phyloP scores from a whole-genome alignment of 176 grass and related monocot genomes.

The Alloteropsis semialata region DNA sequence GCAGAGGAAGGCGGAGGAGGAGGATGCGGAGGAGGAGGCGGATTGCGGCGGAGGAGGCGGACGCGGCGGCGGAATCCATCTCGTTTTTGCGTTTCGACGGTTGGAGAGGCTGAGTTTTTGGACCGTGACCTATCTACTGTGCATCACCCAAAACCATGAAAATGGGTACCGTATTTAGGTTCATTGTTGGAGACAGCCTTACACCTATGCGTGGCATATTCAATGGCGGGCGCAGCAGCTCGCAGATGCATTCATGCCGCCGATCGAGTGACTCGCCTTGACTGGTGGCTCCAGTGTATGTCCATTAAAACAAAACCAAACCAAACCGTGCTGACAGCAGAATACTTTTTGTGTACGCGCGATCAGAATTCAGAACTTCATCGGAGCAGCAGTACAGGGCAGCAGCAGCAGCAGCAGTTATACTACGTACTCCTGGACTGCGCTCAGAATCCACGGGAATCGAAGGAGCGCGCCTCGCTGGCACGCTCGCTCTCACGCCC shows the following conservation, averaged over 20 bases:
- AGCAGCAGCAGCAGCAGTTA: background rate
- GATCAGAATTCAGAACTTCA: background rate
- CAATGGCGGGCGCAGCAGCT: background rate
- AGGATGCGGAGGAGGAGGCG: too few species aligned
- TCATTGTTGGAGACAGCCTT: background rate
- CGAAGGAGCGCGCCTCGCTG: background rate
- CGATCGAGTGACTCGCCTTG: background rate
- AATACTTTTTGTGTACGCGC: constrained; percentile 8
- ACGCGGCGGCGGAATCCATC: too few species aligned
- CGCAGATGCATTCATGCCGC: constrained; percentile 32
- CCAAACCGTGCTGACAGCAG: constrained; percentile 1
- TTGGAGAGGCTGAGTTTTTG: too few species aligned
- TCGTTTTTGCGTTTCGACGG: too few species aligned
- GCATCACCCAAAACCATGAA: too few species aligned
- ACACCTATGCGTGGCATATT: background rate
- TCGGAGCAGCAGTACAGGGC: background rate
- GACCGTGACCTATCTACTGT: too few species aligned
- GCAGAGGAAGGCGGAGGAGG: too few species aligned
- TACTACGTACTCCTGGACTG: background rate
- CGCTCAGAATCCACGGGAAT: background rate
- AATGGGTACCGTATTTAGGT: too few species aligned
- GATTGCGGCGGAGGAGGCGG: too few species aligned
- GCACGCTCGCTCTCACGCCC: background rate
- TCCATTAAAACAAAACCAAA: constrained; percentile 5
- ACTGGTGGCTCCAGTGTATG: background rate